phyloP scores from a whole-genome alignment of 208 protist genomes.

The Endotrypanum monterogeii region DNA sequence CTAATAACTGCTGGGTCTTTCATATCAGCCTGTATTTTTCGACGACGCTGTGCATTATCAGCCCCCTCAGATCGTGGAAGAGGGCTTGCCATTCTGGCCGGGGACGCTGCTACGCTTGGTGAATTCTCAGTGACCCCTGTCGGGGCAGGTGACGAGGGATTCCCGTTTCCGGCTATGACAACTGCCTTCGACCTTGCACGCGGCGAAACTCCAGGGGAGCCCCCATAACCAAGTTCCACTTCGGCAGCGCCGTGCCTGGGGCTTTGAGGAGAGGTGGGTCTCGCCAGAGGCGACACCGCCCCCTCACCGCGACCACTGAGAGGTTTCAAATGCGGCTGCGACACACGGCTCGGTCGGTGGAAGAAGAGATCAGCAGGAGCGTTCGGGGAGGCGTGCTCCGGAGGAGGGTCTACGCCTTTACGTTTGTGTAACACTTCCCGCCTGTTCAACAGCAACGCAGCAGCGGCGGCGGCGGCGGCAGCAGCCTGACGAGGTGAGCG shows the following conservation, averaged over 20 bases:
- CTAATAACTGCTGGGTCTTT: conserved; percentile 26
- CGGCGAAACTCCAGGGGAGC: conserved; percentile 9
- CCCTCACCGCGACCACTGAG: conserved; percentile 19
- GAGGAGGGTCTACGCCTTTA: background rate
- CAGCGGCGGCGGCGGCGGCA: background rate
- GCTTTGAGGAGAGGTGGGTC: conserved; percentile 6
- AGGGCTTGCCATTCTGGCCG: background rate
- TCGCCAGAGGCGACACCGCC: conserved; percentile 6
- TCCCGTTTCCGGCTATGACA: background rate
- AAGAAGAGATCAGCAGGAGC: conserved; percentile 10
- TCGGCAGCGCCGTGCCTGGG: conserved; percentile 10
- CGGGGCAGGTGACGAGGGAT: background rate
- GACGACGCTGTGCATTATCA: conserved; percentile 16
- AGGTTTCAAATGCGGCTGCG: conserved; percentile 28
- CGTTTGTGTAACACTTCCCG: background rate
- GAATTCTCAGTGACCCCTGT: conserved; percentile 19
- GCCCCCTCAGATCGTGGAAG: conserved; percentile 19
- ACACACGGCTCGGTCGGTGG: conserved; percentile 25
- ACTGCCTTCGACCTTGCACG: background rate
- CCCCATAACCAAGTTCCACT: background rate
- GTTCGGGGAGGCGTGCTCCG: conserved; percentile 11
- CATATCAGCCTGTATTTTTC: conserved; percentile 10
- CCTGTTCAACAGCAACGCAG: background rate
- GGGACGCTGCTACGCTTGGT: background rate
- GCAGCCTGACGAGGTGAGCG: conserved; percentile 12